Evolutionary conservation across 2,329 filamentous ascomycete species (phyloP).

Genomic region (Colletotrichum cordylinicola): DNA sequence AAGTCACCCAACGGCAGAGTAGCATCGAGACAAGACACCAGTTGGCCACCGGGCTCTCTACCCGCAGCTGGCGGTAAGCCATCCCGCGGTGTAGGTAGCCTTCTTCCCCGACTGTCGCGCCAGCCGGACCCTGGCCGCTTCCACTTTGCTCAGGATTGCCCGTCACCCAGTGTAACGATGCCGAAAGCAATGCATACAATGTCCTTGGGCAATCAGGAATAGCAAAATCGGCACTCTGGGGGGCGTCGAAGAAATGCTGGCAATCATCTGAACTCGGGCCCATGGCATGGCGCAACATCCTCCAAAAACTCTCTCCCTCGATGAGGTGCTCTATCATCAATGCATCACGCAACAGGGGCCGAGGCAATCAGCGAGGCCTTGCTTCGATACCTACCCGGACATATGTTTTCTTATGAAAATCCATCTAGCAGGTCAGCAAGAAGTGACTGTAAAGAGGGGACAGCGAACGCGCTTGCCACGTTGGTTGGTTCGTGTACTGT

Average conservation of each 20-base stretch:
- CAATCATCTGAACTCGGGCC: slow-evolving; percentile 3
- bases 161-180: not conserved
- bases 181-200: not conserved
- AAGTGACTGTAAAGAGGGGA: not conserved
- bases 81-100: not conserved
- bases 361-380: not conserved
- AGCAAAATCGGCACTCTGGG: not conserved
- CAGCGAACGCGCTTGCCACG: not conserved
- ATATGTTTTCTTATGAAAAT: not conserved
- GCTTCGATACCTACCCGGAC: not conserved
- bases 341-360: not conserved
- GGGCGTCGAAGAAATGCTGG: not conserved
- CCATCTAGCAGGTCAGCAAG: not conserved
- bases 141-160: not conserved
- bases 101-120: not conserved
- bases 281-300: not conserved
- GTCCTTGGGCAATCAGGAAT: not conserved
- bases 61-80: not conserved
- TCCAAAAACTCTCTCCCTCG: not conserved
- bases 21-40: not conserved
- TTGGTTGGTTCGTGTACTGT: not conserved
- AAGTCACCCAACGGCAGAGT: not conserved
- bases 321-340: not conserved
- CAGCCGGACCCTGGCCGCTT: not conserved
- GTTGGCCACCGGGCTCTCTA: not conserved